These are phyloP conservation scores for Stachybotrys elegans DNA, from an alignment of 2,329 filamentous ascomycete genomes.

Conservation along the genomic window DNA sequence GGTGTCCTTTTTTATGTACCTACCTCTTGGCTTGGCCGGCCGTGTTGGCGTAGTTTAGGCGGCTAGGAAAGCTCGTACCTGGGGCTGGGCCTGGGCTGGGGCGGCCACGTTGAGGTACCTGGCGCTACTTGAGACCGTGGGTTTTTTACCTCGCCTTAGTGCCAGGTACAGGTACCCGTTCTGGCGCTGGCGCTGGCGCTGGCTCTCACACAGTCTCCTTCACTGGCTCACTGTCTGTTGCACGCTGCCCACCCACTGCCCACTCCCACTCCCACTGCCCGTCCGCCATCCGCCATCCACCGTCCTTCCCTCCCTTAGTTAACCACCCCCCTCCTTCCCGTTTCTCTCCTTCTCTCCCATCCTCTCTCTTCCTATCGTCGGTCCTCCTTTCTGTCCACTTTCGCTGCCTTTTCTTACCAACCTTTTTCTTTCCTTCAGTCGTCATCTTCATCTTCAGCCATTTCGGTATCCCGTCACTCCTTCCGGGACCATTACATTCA, in stretches of 20 bases:
- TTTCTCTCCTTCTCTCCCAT: slow-evolving; percentile 19
- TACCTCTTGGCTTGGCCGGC: no score
- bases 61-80: no score
- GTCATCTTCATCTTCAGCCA: slow-evolving; percentile 42
- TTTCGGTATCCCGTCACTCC: slow-evolving; percentile 45
- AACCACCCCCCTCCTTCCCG: slow-evolving; percentile 27
- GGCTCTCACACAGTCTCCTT: background rate
- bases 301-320: no score
- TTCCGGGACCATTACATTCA: slow-evolving; percentile 44
- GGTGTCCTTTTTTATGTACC: no score
- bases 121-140: no score
- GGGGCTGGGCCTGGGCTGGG: background rate
- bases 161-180: background rate
- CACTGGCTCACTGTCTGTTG: slow-evolving; percentile 3
- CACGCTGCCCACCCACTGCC: slow-evolving; percentile 16
- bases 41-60: no score
- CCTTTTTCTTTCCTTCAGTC: slow-evolving; percentile 45
- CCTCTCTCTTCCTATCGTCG: slow-evolving; percentile 24
- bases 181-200: background rate
- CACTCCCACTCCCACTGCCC: slow-evolving; percentile 31
- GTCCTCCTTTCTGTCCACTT: slow-evolving; percentile 34
- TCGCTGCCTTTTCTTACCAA: slow-evolving; percentile 25
- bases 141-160: no score
- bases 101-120: no score
- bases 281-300: slow-evolving; percentile 11